phyloP scores from a whole-genome alignment of 257 asterid genomes.

The Cynanchum wilfordii region DNA sequence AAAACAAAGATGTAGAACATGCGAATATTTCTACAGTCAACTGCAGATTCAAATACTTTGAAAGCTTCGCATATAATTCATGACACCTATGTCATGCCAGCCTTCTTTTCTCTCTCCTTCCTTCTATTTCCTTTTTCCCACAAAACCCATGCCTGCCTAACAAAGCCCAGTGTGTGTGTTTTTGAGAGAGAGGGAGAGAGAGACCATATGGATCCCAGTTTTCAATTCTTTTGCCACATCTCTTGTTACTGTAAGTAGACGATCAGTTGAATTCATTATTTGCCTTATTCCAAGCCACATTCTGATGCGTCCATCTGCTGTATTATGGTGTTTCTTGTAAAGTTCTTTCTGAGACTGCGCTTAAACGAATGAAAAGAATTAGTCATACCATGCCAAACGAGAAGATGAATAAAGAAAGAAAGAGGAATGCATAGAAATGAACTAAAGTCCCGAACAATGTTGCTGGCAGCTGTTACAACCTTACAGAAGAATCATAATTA shows the following conservation, averaged over 20 bases:
- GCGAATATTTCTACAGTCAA: neutral
- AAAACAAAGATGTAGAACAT: neutral
- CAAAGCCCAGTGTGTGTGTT: neutral
- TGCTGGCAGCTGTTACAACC: too few species aligned
- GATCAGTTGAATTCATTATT: conserved; percentile 71
- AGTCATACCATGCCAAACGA: conserved; percentile 1
- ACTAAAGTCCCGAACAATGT: neutral
- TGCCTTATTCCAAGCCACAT: conserved; percentile 82
- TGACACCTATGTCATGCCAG: neutral
- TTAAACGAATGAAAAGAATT: conserved; percentile 12
- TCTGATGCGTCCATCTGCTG: conserved; percentile 69
- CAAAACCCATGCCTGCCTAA: neutral
- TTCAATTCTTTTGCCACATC: conserved; percentile 62
- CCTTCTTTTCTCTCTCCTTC: neutral
- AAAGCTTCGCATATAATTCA: neutral
- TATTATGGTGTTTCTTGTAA: conserved; percentile 51
- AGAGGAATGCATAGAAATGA: neutral
- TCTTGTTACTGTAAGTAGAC: conserved; percentile 53
- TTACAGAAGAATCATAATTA: neutral
- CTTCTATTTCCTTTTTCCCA: too few species aligned
- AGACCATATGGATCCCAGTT: conserved; percentile 83
- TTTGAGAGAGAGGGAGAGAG: conserved; percentile 2
- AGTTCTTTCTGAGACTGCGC: conserved; percentile 62
- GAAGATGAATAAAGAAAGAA: neutral
- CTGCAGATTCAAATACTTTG: neutral